Base-by-base conservation (phyloP, 2,329 filamentous ascomycete species). In the Pseudogymnoascus sp. region DNA sequence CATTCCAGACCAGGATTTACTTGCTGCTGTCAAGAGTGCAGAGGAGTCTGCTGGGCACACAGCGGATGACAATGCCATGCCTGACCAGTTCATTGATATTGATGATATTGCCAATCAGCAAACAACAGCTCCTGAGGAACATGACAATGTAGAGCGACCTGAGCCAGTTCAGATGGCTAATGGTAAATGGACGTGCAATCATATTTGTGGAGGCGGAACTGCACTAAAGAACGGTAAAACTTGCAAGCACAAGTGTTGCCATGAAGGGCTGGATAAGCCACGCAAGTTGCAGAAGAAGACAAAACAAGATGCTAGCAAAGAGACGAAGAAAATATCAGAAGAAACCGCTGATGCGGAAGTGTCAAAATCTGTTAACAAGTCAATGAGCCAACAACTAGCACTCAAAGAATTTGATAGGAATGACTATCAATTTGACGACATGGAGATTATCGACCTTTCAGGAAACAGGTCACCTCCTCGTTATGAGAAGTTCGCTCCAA, bases 201-300 rank as follows among this genome's bases (percentile, higher is more conserved):
- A 93, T 70, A 74, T 74, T 16, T 93, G 90, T 62, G 70, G 71
- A n/a, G 76, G 77, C 59, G 74, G 72, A 1, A 70, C 70, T 1
- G 69, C 69, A 21, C 76, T 76, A 1, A 74, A 73, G 64, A 71
- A 73, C 40, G 77, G 78, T 4, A 76, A 75, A 36, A 67, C 63
- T 36, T 93, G 90, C 73, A 89, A 85, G 68, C 90, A 93, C 69
- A 74, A 82, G 37, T 93, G 90, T 69, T 93, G 90, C 70, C 82
- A 81, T 23, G 85, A 90, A 65, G 90, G 90, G 0, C 71, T 89
- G 16, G 84, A 89, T 37, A 90, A 86, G 66, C 86, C 84, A 46
- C 66, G 65, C 16, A 72, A 67, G 34, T 3, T 42, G 16, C 50
- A 56, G 28, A 56, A 56, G 50, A 56, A 56, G 50, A 36, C 28